Percentiles rank a stretch among this genome's conserved stretches.
Evolutionary conservation across 1,139 yeast species (phyloP).

Genomic region (Lodderomyces oxycetoniae): DNA sequence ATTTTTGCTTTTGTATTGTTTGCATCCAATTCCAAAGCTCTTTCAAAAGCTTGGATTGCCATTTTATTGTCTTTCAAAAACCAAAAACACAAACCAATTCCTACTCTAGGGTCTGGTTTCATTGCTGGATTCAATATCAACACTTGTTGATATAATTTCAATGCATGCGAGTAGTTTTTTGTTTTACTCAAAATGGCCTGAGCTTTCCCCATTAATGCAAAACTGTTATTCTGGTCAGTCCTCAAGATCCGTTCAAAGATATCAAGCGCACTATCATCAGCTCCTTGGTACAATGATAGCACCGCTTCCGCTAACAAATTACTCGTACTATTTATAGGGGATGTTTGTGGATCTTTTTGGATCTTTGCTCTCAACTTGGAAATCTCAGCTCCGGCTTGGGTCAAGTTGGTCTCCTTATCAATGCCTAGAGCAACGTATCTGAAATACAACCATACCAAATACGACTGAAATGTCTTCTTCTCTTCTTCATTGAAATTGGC

Average conservation of each 20-base stretch:
- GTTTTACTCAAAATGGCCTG: conserved; percentile 65
- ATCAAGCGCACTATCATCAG: conserved; percentile 63
- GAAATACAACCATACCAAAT: conserved; percentile 72
- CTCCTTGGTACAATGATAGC: conserved; percentile 42
- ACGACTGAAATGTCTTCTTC: conserved; percentile 52
- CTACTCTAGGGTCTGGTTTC: conserved; percentile 90
- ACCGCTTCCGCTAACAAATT: conserved; percentile 59
- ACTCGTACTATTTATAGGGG: conserved; percentile 23
- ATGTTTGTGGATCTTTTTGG: conserved; percentile 15
- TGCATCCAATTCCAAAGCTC: conserved; percentile 67
- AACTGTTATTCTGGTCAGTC: conserved; percentile 52
- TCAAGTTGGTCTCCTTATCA: conserved; percentile 23
- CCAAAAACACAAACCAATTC: conserved; percentile 95
- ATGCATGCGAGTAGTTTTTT: conserved; percentile 67
- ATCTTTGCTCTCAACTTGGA: conserved; percentile 15
- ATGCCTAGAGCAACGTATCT: conserved; percentile 23
- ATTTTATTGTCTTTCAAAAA: conserved; percentile 69
- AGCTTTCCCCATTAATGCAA: conserved; percentile 83
- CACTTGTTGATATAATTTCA: conserved; percentile 79
- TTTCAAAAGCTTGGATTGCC: conserved; percentile 79
- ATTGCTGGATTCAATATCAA: conserved; percentile 70
- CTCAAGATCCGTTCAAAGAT: conserved; percentile 53
- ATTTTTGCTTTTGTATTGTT: conserved; percentile 58
- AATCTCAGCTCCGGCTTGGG: conserved; percentile 22
- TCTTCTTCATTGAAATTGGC: conserved; percentile 43